Evolutionary conservation across 2,329 filamentous ascomycete genomes (phyloP).

Genomic region (Scytalidium sp.): DNA sequence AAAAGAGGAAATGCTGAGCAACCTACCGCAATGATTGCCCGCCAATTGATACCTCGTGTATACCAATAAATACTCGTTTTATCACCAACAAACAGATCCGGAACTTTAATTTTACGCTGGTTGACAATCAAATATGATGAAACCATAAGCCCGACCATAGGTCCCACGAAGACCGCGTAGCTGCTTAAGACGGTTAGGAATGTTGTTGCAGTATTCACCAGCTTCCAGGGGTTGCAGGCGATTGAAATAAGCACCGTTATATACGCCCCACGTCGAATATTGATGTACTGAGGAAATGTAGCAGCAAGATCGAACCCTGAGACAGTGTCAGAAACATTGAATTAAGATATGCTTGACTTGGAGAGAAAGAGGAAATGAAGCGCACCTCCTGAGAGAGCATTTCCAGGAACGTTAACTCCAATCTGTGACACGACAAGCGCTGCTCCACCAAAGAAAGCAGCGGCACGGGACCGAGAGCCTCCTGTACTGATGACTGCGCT

Average conservation of each 20-base stretch:
- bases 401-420: conserved; percentile 35
- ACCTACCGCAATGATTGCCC: conserved; percentile 7
- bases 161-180: conserved; percentile 7
- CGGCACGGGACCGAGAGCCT: conserved; percentile 32
- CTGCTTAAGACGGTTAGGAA: conserved; percentile 11
- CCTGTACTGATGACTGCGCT: conserved; percentile 28
- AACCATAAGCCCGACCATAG: conserved; percentile 2
- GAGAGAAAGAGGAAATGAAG: too few species aligned
- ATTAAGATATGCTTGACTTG: too few species aligned
- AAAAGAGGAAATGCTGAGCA: too few species aligned
- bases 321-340: conserved; percentile 5
- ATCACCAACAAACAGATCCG: conserved; percentile 13
- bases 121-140: conserved; percentile 10
- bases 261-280: conserved; percentile 5
- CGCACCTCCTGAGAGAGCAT: conserved; percentile 36
- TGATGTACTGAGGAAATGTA: conserved; percentile 5
- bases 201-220: conserved; percentile 7
- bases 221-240: conserved; percentile 7
- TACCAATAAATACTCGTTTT: conserved; percentile 14
- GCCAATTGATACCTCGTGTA: conserved; percentile 7
- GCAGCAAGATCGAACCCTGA: conserved; percentile 8
- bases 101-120: conserved; percentile 13
- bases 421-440: conserved; percentile 34
- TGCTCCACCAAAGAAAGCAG: conserved; percentile 35
- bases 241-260: conserved; percentile 1